Base-by-base conservation (phyloP, 164 flowering plant species). In the Aristolochia contorta region DNA sequence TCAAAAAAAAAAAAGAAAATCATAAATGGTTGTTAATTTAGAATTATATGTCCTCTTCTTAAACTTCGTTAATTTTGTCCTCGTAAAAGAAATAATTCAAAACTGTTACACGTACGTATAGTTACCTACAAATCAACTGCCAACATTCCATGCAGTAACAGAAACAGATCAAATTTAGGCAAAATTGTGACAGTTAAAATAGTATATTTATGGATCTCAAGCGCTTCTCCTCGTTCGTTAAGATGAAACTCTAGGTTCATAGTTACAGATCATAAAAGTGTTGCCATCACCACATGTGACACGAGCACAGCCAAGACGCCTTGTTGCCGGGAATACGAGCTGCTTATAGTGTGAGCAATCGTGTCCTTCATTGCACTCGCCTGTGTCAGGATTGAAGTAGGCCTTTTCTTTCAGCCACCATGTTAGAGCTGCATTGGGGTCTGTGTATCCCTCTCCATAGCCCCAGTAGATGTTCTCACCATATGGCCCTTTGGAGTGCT, bases 301-400 rank as follows among this genome's bases (percentile, higher is more conserved):
- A 3, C 67, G 54, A 1, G 78, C 75, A 30, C 92, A 86, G 0
- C 88, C 86, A 0, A 86, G 45, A 13, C 60, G 32, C 19, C 4
- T 12, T 2, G 74, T 75, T 2, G 53, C 56, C 47, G 20, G 62
- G 88, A 86, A 86, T 14, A 83, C 78, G 15, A 84, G 62, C 61
- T 82, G 84, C n/a, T 79, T 77, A 41, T 70, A 85, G 63, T 85
- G 88, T 6, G 84, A 84, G 55, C 92, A 86, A 59, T 60, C 47
- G 20, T 62, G 25, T 5, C 64, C 70, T 0, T 37, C 52, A 3
- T 15, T 18, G 72, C 89, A 52, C 15, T 16, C 32, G 25, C 52
- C 32, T 15, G 37, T 30, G 24, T 20, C 20, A 16, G 10, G 43
- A 18, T 59, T 16, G 32, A 46, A 59, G 53, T 23, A 2, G 19